These are phyloP conservation scores for Talaromyces amestolkiae DNA, from an alignment of 2,329 filamentous ascomycete species.

Conservation along the genomic window DNA sequence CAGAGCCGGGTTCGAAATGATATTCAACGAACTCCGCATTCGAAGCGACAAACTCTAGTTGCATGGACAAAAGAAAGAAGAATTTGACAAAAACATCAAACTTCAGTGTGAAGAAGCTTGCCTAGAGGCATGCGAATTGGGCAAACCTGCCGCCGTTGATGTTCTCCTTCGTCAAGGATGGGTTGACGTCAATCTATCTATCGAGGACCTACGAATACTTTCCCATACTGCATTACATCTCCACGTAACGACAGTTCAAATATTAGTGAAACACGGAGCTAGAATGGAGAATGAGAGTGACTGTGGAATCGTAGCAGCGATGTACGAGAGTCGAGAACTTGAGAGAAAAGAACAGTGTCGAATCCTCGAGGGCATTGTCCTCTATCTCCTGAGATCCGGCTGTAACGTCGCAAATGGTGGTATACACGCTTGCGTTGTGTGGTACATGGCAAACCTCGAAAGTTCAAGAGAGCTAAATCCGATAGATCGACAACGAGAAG, in stretches of 20 bases:
- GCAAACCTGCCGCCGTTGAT: neutral
- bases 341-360: neutral
- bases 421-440: neutral
- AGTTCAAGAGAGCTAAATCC: neutral
- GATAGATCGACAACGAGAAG: neutral
- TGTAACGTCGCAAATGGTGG: constrained; percentile 7
- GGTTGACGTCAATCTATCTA: neutral
- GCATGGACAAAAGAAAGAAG: neutral
- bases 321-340: neutral
- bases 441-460: neutral
- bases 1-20: neutral
- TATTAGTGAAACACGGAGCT: constrained; percentile 9
- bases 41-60: neutral
- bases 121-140: neutral
- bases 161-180: neutral
- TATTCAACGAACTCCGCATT: neutral
- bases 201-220: neutral
- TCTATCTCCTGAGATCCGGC: neutral
- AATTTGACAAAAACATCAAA: neutral
- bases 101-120: neutral
- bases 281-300: constrained; percentile 10
- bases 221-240: neutral
- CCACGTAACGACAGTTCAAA: neutral
- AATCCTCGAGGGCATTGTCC: neutral
- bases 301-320: neutral